These are phyloP conservation scores for Leccinum griseonigrum DNA, from an alignment of 1,284 basidiomycete genomes.

Conservation along the genomic window DNA sequence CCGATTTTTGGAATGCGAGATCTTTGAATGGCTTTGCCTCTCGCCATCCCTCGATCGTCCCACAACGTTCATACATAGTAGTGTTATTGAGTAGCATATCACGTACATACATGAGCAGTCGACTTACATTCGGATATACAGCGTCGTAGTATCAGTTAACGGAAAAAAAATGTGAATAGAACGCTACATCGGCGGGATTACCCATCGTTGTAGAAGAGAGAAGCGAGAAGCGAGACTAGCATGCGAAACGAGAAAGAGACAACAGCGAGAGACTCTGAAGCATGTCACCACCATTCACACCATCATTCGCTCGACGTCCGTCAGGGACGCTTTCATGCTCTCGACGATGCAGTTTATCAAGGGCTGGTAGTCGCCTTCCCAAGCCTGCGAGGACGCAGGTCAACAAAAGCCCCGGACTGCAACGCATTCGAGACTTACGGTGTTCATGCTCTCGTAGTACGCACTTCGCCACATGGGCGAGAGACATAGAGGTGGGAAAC, in stretches of 20 bases:
- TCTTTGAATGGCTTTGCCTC: too few relatives aligned
- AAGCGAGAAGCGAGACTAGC: background rate
- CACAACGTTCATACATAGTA: background rate
- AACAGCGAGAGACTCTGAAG: background rate
- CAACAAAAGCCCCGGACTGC: background rate
- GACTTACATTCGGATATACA: background rate
- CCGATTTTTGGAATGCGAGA: background rate
- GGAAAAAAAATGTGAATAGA: background rate
- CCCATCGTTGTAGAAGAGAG: background rate
- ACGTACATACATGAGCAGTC: background rate
- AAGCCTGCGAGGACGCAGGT: slow-evolving; percentile 18
- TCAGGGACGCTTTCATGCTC: slow-evolving; percentile 22
- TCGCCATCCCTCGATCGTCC: background rate
- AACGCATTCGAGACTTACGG: slow-evolving; percentile 21
- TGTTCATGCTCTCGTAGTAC: slow-evolving; percentile 38
- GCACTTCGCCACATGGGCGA: slow-evolving; percentile 25
- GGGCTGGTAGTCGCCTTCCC: slow-evolving; percentile 34
- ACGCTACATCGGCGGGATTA: background rate
- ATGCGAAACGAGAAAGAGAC: too few relatives aligned
- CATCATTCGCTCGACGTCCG: slow-evolving; percentile 32
- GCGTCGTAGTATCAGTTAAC: background rate
- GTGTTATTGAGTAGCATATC: background rate
- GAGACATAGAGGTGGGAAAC: slow-evolving; percentile 42
- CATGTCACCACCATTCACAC: slow-evolving; percentile 11
- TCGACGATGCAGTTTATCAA: slow-evolving; percentile 33